Base-by-base conservation (phyloP, 2,329 filamentous ascomycete genomes). In the Periglandula ipomoeae region DNA sequence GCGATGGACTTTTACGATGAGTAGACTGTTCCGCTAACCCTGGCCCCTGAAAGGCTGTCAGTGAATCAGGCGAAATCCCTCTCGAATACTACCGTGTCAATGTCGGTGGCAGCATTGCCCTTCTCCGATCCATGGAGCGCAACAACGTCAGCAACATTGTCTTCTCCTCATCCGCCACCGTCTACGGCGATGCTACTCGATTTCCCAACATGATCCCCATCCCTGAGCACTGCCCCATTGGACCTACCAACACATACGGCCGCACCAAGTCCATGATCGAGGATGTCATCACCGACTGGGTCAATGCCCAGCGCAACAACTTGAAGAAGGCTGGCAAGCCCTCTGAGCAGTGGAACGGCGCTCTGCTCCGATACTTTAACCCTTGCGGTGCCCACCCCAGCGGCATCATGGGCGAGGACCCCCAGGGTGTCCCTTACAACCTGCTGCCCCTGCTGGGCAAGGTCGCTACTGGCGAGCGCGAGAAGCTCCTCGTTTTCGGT, bases 151-250 rank as follows among this genome's bases (percentile, higher is more conserved):
- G 81, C 71, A 97, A 95, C 76, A 93, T 98, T 61, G 93, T 98
- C 70, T 98, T 98, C 74, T 97, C 91, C 52, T 96, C 89, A 54
- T 96, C 90, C 1, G 93, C 93, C 30, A 98, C 94, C 58, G 93
- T 98, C 57, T 98, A 98, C 69, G 93, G 93, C 64, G 94, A 98
- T 70, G 93, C 91, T 47, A 97, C 93, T 41, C 87, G 89, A 65
- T 88, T 96, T 72, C 83, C 86, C 58, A 85, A 94, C 77, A 98
- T 98, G 93, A 98, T 98, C 57, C 93, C 93, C 55, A 98, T 98
- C 63, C 93, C 93, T 46, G 93, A 98, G 73, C 76, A 87, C 69
- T 98, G 93, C 78, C 93, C 94, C 52, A 88, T 95, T 54, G 91
- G 89, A 46, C 89, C 93, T 13, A 98, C 93, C 58, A 98, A 97